These are phyloP conservation scores for Lentinula sp. DNA, from an alignment of 768 basidiomycete genomes.

Conservation along the genomic window DNA sequence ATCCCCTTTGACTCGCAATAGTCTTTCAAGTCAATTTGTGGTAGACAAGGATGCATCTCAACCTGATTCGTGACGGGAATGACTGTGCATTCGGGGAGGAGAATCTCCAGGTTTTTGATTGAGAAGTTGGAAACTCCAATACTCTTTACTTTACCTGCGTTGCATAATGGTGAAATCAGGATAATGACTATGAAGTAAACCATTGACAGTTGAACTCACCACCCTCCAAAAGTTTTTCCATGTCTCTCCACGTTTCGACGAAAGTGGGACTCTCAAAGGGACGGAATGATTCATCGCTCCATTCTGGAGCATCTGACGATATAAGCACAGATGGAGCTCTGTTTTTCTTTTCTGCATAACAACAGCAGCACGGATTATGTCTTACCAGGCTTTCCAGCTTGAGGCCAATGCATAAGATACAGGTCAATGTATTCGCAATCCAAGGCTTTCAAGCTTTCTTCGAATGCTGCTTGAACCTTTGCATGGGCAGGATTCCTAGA, in stretches of 20 bases:
- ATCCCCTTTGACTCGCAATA: slow-evolving; percentile 47
- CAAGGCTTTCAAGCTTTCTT: background rate
- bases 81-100: slow-evolving; percentile 38
- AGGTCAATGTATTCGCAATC: slow-evolving; percentile 30
- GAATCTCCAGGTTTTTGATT: slow-evolving; percentile 31
- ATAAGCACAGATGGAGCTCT: background rate
- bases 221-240: slow-evolving; percentile 22
- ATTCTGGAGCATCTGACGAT: background rate
- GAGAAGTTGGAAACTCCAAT: slow-evolving; percentile 60
- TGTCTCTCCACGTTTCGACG: slow-evolving; percentile 22
- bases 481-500: background rate
- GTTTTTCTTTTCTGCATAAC: background rate
- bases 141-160: slow-evolving; percentile 32
- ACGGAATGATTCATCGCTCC: slow-evolving; percentile 2
- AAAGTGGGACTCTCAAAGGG: slow-evolving; percentile 21
- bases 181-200: background rate
- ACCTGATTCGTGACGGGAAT: slow-evolving; percentile 53
- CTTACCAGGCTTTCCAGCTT: slow-evolving; percentile 8
- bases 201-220: slow-evolving; percentile 11
- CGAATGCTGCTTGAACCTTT: background rate
- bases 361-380: background rate
- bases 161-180: background rate
- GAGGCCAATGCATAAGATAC: slow-evolving; percentile 26
- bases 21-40: slow-evolving; percentile 39
- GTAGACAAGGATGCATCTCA: slow-evolving; percentile 51